Percentiles rank a stretch among this genome's conserved stretches.
These are phyloP conservation scores for Colletotrichum sp. DNA, from an alignment of 2,329 filamentous ascomycete genomes.

Conservation along the genomic window DNA sequence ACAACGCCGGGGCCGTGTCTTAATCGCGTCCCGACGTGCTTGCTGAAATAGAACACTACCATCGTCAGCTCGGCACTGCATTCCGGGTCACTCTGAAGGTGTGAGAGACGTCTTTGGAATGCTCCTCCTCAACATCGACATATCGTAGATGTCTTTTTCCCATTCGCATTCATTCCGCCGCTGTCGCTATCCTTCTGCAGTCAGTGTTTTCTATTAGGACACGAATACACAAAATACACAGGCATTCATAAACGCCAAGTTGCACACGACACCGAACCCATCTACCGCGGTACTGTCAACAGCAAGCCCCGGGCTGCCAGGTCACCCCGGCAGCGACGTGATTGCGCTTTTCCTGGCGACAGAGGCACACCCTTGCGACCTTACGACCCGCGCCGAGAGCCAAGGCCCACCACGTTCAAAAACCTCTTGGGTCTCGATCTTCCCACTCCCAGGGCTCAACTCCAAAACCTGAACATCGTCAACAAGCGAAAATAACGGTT, in stretches of 20 bases:
- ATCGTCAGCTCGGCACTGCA: background rate
- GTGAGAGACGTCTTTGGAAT: background rate
- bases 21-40: background rate
- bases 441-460: slow-evolving; percentile 5
- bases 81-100: background rate
- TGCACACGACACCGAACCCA: slow-evolving; percentile 5
- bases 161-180: background rate
- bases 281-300: background rate
- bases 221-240: background rate
- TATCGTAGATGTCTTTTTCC: background rate
- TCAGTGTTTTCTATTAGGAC: background rate
- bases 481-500: background rate
- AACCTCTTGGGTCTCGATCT: slow-evolving; percentile 3
- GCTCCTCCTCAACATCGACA: background rate
- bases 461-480: slow-evolving; percentile 19
- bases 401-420: slow-evolving; percentile 15
- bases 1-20: background rate
- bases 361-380: slow-evolving; percentile 6
- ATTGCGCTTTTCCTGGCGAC: slow-evolving; percentile 2
- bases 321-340: background rate
- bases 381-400: slow-evolving; percentile 3
- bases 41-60: background rate
- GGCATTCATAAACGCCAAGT: background rate
- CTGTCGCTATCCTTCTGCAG: background rate
- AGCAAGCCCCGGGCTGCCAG: background rate